Conservation (phyloP, 768 basidiomycete genomes). For the Tulasnella sp. region DNA sequence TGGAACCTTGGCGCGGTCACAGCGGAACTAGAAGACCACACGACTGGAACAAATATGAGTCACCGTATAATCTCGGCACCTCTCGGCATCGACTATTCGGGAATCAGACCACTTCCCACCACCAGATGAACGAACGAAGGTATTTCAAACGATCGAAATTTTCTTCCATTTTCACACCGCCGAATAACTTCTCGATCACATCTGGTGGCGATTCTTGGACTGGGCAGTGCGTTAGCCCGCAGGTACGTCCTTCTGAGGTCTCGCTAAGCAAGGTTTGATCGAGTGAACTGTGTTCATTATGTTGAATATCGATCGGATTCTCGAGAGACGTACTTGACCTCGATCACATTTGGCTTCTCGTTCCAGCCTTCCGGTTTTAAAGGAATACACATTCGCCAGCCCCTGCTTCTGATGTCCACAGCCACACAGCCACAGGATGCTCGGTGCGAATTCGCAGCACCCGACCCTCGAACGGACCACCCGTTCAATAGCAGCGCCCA, state of each 20-base stretch:
- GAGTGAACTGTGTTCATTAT: neutral
- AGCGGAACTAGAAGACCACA: neutral
- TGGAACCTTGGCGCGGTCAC: neutral
- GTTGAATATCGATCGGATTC: neutral
- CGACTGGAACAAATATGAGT: neutral
- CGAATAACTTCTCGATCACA: neutral
- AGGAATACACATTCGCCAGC: neutral
- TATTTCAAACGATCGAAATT: neutral
- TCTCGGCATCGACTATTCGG: neutral
- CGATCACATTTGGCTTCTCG: neutral
- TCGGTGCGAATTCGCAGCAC: neutral
- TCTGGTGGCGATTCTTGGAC: neutral
- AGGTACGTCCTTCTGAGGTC: neutral
- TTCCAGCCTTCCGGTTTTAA: neutral
- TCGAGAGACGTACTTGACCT: neutral
- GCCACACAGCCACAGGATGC: neutral
- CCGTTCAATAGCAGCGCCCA: neutral
- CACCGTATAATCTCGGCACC: neutral
- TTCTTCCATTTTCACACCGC: neutral
- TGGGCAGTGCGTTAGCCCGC: neutral
- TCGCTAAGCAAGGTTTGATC: conserved; percentile 12
- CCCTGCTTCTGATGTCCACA: neutral
- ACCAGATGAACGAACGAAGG: neutral
- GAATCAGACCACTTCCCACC: neutral
- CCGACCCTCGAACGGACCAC: neutral